Evolutionary conservation across 2,329 filamentous ascomycete genomes (phyloP).

Genomic region (Pseudogymnoascus sp.): DNA sequence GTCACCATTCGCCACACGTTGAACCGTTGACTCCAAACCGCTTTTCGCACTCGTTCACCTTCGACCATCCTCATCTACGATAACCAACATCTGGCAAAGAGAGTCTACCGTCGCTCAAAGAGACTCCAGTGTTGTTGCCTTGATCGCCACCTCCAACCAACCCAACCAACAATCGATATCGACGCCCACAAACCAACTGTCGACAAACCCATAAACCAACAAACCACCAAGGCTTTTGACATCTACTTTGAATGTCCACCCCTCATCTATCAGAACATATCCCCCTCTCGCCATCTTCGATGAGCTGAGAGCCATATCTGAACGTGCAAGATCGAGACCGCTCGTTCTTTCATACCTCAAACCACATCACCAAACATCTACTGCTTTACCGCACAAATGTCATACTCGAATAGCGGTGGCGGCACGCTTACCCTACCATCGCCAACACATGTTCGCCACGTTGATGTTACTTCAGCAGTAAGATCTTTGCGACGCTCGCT

Average conservation of each 20-base stretch:
- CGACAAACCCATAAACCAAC: background rate
- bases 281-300: slow-evolving; percentile 2
- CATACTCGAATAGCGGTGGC: slow-evolving; percentile 53
- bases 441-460: slow-evolving; percentile 72
- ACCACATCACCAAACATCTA: background rate
- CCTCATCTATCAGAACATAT: background rate
- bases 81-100: background rate
- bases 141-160: background rate
- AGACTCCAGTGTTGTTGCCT: background rate
- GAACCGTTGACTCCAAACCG: background rate
- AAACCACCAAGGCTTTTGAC: background rate
- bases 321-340: slow-evolving; percentile 5
- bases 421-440: slow-evolving; percentile 82
- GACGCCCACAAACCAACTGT: background rate
- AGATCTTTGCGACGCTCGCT: slow-evolving; percentile 78
- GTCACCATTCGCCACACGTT: background rate
- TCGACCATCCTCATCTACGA: background rate
- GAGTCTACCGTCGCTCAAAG: background rate
- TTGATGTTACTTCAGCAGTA: slow-evolving; percentile 75
- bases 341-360: slow-evolving; percentile 1
- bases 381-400: slow-evolving; percentile 34
- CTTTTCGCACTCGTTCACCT: background rate
- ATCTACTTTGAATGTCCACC: background rate
- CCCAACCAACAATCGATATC: background rate
- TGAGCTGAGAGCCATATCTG: background rate